These are phyloP conservation scores for Primulina huaijiensis DNA, from an alignment of 257 asterid species.

Conservation along the genomic window DNA sequence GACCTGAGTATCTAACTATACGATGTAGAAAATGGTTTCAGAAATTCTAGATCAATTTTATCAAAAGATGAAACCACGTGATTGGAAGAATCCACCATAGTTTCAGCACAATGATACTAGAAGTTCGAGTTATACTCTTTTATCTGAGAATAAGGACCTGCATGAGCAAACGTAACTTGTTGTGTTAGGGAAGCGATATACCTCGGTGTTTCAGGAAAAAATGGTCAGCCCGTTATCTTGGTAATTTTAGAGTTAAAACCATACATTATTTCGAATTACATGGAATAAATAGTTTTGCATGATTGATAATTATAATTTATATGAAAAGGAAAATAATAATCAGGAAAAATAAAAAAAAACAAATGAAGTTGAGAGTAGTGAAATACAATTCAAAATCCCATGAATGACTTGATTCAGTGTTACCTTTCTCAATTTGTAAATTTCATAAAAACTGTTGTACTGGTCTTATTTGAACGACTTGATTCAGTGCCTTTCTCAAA, in stretches of 20 bases:
- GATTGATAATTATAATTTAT: too few species aligned
- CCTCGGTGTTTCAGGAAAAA: background rate
- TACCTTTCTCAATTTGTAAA: constrained; percentile 13
- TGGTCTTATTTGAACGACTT: background rate
- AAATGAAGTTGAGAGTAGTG: background rate
- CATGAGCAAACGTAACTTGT: background rate
- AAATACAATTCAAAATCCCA: constrained; percentile 8
- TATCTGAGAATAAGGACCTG: constrained; percentile 9
- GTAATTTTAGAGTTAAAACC: background rate
- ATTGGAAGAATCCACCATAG: background rate
- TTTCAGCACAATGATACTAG: constrained; percentile 18
- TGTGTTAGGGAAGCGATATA: constrained; percentile 2
- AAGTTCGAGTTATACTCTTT: constrained; percentile 6
- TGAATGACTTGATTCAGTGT: constrained; percentile 1
- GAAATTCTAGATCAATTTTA: constrained; percentile 1
- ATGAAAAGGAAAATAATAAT: too few species aligned
- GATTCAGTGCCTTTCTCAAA: constrained; percentile 22
- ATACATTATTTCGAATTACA: too few species aligned
- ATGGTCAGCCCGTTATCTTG: background rate
- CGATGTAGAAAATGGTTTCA: background rate
- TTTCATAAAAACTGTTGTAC: background rate
- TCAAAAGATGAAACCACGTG: background rate
- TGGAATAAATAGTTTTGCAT: too few species aligned
- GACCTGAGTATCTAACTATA: constrained; percentile 10
- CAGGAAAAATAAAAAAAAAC: background rate